phyloP scores from a whole-genome alignment of 371 early-diverging fungal genomes.

The Rhizopus microsporus region DNA sequence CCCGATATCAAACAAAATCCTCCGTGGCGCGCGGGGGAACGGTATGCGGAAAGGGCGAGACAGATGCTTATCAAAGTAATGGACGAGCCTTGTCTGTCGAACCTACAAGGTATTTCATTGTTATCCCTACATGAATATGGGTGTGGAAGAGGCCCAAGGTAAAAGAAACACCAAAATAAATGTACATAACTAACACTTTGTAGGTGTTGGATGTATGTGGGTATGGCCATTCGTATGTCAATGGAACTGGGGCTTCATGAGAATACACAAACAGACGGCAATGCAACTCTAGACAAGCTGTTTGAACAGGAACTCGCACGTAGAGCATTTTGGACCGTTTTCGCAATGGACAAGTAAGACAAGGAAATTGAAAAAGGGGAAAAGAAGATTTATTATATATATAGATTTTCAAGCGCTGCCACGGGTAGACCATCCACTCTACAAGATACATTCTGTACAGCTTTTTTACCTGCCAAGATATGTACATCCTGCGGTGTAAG shows the following conservation, averaged over 20 bases:
- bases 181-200: not conserved
- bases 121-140: conserved; percentile 65
- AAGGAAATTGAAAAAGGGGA: conserved; percentile 26
- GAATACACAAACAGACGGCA: conserved; percentile 38
- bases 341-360: conserved; percentile 39
- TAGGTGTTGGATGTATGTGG: conserved; percentile 70
- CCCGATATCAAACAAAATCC: conserved; percentile 43
- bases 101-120: conserved; percentile 55
- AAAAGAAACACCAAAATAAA: not conserved
- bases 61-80: conserved; percentile 26
- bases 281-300: conserved; percentile 34
- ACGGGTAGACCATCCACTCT: conserved; percentile 38
- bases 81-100: conserved; percentile 54
- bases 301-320: conserved; percentile 28
- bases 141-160: conserved; percentile 59
- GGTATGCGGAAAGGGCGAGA: conserved; percentile 46
- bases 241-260: conserved; percentile 61
- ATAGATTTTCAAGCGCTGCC: conserved; percentile 30
- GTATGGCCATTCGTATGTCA: conserved; percentile 66
- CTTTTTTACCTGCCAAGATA: conserved; percentile 52
- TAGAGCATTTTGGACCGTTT: conserved; percentile 31
- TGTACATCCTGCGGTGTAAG: not conserved
- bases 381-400: not conserved
- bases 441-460: conserved; percentile 58
- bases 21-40: conserved; percentile 51